Evolutionary conservation across 495 filamentous ascomycete species (phyloP).

Genomic region (Penicillium silybi): DNA sequence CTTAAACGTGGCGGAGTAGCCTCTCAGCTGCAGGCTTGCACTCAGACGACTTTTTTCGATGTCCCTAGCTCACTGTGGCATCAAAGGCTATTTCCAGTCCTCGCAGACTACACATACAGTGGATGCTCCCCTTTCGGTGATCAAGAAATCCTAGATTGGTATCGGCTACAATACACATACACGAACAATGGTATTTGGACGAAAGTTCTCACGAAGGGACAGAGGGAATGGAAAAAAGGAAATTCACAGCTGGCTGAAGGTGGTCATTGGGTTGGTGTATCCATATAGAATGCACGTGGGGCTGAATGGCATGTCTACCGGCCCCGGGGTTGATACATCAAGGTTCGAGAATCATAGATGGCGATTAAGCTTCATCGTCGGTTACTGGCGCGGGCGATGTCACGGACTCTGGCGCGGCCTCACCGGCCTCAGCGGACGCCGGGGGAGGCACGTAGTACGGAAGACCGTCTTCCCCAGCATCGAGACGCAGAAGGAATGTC

Average conservation of each 20-base stretch:
- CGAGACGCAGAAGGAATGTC: slow-evolving; percentile 91
- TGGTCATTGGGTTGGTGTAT: slow-evolving; percentile 3
- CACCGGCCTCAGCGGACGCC: slow-evolving; percentile 12
- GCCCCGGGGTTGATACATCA: slow-evolving; percentile 2
- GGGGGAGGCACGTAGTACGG: slow-evolving; percentile 66
- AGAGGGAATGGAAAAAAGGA: background rate
- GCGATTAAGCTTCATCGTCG: slow-evolving; percentile 12
- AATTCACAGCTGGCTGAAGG: slow-evolving; percentile 9
- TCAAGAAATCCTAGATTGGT: background rate
- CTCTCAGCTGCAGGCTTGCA: too few species aligned
- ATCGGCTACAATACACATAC: slow-evolving; percentile 12
- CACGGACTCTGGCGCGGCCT: slow-evolving; percentile 18
- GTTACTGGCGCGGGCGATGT: slow-evolving; percentile 18
- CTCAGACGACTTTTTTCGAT: too few species aligned
- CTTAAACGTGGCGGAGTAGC: too few species aligned
- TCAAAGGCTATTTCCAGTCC: too few species aligned
- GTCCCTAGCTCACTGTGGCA: too few species aligned
- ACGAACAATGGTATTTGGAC: slow-evolving; percentile 18
- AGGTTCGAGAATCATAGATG: background rate
- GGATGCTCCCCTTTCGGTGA: too few species aligned
- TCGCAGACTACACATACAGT: too few species aligned
- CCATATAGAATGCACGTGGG: background rate
- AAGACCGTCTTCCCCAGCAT: slow-evolving; percentile 83
- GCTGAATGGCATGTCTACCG: background rate
- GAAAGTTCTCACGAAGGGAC: background rate